Evolutionary conservation across 2,329 filamentous ascomycete genomes (phyloP).

Genomic region (Leptodontidium sp.): DNA sequence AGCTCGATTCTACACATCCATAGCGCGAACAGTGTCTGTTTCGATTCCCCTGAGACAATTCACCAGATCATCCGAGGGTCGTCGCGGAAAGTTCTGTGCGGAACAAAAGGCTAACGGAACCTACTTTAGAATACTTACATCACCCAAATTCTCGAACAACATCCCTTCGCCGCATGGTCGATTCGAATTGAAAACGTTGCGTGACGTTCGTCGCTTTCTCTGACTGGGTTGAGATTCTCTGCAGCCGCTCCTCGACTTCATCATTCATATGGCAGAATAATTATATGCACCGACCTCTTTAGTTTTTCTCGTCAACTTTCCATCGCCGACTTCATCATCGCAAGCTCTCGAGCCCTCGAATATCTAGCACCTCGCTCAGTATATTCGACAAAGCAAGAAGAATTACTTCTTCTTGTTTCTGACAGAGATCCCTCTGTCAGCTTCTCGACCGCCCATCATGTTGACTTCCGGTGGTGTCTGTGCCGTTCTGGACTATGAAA

Average conservation of each 20-base stretch:
- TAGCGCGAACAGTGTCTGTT: conserved; percentile 7
- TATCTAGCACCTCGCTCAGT: conserved; percentile 30
- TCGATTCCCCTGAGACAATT: not conserved
- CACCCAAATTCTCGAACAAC: conserved; percentile 32
- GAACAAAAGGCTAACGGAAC: conserved; percentile 31
- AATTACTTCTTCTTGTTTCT: conserved; percentile 37
- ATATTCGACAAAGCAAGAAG: conserved; percentile 38
- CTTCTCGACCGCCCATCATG: conserved; percentile 42
- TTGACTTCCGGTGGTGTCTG: conserved; percentile 67
- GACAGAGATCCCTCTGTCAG: conserved; percentile 46
- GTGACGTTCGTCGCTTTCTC: conserved; percentile 28
- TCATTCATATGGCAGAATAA: conserved; percentile 45
- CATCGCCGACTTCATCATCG: conserved; percentile 27
- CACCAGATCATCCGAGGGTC: conserved; percentile 22
- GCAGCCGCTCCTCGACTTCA: conserved; percentile 19
- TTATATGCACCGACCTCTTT: conserved; percentile 33
- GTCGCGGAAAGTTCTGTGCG: conserved; percentile 34
- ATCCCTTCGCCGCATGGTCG: conserved; percentile 42
- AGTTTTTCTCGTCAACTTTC: conserved; percentile 36
- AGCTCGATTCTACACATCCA: too few species aligned
- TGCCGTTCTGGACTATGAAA: conserved; percentile 78
- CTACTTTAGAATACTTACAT: conserved; percentile 31
- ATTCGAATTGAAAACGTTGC: conserved; percentile 36
- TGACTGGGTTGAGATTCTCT: conserved; percentile 16
- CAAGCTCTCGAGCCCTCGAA: conserved; percentile 32